These are phyloP conservation scores for Suillus fuscotomentosus DNA, from an alignment of 768 basidiomycete genomes.

Conservation along the genomic window DNA sequence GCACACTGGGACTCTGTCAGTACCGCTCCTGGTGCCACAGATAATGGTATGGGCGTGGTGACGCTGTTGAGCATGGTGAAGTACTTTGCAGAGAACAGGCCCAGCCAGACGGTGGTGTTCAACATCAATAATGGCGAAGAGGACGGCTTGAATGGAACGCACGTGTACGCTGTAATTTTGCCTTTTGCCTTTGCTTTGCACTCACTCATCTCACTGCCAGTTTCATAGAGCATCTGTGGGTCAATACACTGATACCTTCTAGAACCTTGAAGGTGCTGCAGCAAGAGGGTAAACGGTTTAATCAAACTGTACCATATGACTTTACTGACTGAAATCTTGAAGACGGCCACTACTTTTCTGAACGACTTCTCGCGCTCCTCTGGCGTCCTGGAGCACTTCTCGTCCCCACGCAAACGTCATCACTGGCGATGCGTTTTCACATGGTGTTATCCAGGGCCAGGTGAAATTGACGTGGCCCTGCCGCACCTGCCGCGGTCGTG, in stretches of 20 bases:
- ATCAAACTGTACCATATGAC: neutral
- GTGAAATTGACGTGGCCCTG: too few relatives aligned
- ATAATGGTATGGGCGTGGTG: conserved; percentile 73
- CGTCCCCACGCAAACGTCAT: conserved; percentile 71
- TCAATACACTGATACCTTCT: conserved; percentile 61
- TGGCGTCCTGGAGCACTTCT: conserved; percentile 47
- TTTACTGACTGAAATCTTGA: conserved; percentile 5
- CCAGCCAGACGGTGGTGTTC: conserved; percentile 66
- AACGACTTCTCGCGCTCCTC: conserved; percentile 55
- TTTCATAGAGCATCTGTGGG: conserved; percentile 76
- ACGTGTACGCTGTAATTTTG: conserved; percentile 43
- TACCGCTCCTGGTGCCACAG: conserved; percentile 71
- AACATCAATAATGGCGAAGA: conserved; percentile 90
- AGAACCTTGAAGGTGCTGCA: conserved; percentile 83
- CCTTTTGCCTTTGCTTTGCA: neutral
- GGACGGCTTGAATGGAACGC: conserved; percentile 71
- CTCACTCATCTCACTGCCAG: conserved; percentile 30
- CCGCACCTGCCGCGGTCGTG: too few relatives aligned
- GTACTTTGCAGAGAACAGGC: conserved; percentile 48
- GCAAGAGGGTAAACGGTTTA: conserved; percentile 60
- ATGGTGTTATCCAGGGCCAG: too few relatives aligned
- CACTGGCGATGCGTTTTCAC: conserved; percentile 65
- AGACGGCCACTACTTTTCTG: conserved; percentile 81
- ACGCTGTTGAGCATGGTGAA: conserved; percentile 66
- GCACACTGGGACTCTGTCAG: conserved; percentile 85